Base-by-base conservation (phyloP, 2,329 filamentous ascomycete species). In the Aspergillus costaricaensis region DNA sequence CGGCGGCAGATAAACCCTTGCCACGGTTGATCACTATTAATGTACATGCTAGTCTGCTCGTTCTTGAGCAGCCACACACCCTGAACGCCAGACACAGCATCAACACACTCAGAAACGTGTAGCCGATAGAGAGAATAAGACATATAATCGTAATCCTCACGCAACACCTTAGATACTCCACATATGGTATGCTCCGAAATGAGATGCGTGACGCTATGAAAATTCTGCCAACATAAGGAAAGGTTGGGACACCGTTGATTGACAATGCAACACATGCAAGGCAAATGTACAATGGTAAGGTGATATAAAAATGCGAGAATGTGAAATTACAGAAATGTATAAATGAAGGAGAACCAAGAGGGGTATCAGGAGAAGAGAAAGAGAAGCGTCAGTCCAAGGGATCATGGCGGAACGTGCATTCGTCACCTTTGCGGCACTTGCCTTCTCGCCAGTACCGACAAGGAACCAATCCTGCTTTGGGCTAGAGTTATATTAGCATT, bases 381-480 rank as follows among this genome's bases (percentile, higher is more conserved):
- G 51, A 47, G 38, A 48, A 48, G 21, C 39, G 21, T 55, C 53
- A 67, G 38, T 59, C 56, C 30, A 67, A 52, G 32, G 67, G 63
- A 63, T 81, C 80, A 59, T 83, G 81, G 58, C 79, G 73, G 68
- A 78, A 83, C n/a, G 80, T 82, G 70, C 81, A 83, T 43, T 80
- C 74, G 21, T 80, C 77, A 17, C 82, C 82, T 66, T 85, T 85
- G 59, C 79, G 74, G 68, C 83, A 85, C 65, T 79, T 81, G 12
- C 83, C 83, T 61, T 83, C 78, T 38, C 80, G 74, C 79, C 79
- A 86, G 70, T 82, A 86, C 60, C 79, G 78, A 71, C 84, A 86
- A 9, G 79, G 71, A 38, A 81, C 76, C 19, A 77, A 71, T 54
- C 79, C 79, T 60, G 76, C 76, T 62, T 80, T 80, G 55, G 76